Base-by-base conservation (phyloP, 1,139 yeast genomes). In the Geotrichum phurueaensis region DNA sequence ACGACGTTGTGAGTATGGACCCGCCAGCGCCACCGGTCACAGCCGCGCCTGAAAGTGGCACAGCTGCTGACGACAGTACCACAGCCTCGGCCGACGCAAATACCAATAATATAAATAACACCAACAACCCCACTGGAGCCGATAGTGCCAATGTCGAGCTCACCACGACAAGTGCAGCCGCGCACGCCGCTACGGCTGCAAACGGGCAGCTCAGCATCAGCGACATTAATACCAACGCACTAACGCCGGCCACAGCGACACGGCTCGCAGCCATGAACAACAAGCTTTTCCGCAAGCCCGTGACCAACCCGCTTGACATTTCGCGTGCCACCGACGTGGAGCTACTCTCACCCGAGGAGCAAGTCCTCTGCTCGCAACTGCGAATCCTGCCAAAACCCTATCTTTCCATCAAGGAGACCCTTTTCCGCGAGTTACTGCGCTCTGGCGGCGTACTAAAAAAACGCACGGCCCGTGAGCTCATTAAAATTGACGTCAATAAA, bases 341-440 rank as follows among this genome's bases (percentile, higher is more conserved):
- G 56, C 76, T 94, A 61, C 76, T 94, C 60, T 87, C 96, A 1
- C 83, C 85, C 29, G 97, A 89, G 64, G 99, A 94, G 72, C 94
- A 87, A 71, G 85, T 84, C 63, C 75, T 95, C 53, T 95, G 99
- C 75, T 81, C 92, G 4, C 89, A 86, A 56, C 78, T 94, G 64
- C 84, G 96, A 65, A 86, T 95, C 13, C 76, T 88, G 63, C 99
- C 99, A 13, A 94, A 94, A 71, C 96, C 98, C 1, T 94, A 92
- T 70, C 77, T 95, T 65, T 96, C 96, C 1, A 89, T 94, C 65
- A 94, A 94, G 71, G 96, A 90, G 71, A 86, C 91, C n/a, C 75
- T 94, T 62, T 90, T 94, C 79, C 83, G 95, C 67, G 97, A 92
- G 71, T 84, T 96, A 33, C 78, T 92, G 49, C 84, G 89, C 66